phyloP scores from a whole-genome alignment of 1,284 basidiomycete genomes.

The Hypsizygus ulmarius region DNA sequence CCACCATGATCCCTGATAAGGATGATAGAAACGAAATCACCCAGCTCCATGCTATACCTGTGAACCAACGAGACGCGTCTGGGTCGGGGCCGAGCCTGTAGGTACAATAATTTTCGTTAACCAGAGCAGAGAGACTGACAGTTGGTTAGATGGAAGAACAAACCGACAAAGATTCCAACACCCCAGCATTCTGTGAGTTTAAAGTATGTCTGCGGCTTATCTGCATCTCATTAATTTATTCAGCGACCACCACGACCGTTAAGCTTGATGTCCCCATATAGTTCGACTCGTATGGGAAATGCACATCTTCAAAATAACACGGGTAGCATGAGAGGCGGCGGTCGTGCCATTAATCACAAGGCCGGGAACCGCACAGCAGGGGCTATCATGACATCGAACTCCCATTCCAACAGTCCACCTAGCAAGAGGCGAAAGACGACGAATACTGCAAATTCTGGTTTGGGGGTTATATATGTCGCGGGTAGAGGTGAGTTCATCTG shows the following conservation, averaged over 20 bases:
- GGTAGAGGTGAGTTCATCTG: conserved; percentile 4
- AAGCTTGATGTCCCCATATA: too few species aligned
- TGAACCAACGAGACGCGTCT: conserved; percentile 20
- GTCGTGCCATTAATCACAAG: too few species aligned
- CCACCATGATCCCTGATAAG: conserved; percentile 3
- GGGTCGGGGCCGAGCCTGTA: background rate
- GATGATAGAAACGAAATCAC: conserved; percentile 7
- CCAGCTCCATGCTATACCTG: conserved; percentile 5
- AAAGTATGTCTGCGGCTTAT: too few species aligned
- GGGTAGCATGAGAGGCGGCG: too few species aligned
- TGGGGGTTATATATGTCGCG: background rate
- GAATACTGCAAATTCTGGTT: background rate
- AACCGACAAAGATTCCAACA: conserved; percentile 6
- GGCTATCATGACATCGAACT: too few species aligned
- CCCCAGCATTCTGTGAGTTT: conserved; percentile 7
- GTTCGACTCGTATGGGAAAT: too few species aligned
- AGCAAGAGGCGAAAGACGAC: conserved; percentile 9
- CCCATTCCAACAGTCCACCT: background rate
- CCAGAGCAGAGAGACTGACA: background rate
- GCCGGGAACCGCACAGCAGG: too few species aligned
- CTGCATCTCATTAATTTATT: too few species aligned
- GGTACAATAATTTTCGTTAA: background rate
- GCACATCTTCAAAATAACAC: too few species aligned
- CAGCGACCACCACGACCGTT: too few species aligned
- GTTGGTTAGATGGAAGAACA: conserved; percentile 6